Percentiles rank a stretch among this genome's conserved stretches.
Conservation (phyloP, 2,329 filamentous ascomycete species). For the Chaetomiaceae sp. region DNA sequence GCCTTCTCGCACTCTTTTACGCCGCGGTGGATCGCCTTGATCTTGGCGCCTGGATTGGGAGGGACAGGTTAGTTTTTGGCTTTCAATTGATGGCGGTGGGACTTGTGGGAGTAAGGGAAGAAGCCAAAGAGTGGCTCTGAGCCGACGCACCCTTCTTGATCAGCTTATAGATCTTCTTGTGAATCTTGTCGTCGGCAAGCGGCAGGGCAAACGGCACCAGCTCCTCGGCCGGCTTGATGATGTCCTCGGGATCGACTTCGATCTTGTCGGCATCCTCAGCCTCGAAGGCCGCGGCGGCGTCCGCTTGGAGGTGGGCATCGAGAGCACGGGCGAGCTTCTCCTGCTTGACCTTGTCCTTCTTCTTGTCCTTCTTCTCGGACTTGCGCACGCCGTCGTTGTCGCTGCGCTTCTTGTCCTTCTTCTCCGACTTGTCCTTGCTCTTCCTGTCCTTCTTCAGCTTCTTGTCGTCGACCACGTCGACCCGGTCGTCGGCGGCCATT, state of each 20-base stretch:
- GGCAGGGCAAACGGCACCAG: constrained; percentile 82
- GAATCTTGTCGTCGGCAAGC: constrained; percentile 71
- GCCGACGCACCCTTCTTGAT: constrained; percentile 54
- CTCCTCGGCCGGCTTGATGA: constrained; percentile 44
- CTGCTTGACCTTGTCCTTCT: constrained; percentile 68
- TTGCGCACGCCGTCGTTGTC: constrained; percentile 49
- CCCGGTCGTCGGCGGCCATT: constrained; percentile 22
- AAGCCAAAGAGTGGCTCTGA: too few species aligned
- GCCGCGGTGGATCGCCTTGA: constrained; percentile 92
- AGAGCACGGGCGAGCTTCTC: constrained; percentile 63
- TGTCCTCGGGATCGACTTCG: constrained; percentile 41
- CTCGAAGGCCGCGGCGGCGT: constrained; percentile 45
- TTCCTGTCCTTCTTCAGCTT: constrained; percentile 36
- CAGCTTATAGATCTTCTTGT: constrained; percentile 61
- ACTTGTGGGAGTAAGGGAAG: too few species aligned
- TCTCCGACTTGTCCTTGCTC: constrained; percentile 36
- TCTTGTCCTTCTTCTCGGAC: constrained; percentile 56
- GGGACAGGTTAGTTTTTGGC: neutral
- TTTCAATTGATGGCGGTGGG: too few species aligned
- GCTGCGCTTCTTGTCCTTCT: constrained; percentile 48
- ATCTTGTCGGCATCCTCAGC: constrained; percentile 34
- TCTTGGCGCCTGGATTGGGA: constrained; percentile 70
- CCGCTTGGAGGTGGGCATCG: constrained; percentile 59
- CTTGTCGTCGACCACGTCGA: constrained; percentile 22
- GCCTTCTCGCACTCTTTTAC: constrained; percentile 99